phyloP scores from a whole-genome alignment of 2,329 filamentous ascomycete species.

The Byssoonygena ceratinophila region DNA sequence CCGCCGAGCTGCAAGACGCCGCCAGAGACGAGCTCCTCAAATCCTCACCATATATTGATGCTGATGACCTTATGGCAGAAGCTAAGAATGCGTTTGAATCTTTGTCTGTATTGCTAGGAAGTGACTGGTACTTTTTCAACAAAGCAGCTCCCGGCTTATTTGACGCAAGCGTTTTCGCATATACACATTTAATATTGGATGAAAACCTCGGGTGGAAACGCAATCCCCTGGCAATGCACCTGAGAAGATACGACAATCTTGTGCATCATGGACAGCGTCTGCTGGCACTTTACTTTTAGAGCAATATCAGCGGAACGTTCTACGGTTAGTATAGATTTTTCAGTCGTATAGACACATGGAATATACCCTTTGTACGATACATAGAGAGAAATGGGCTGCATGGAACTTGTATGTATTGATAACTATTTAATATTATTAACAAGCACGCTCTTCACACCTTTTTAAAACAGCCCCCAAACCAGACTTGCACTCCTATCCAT shows the following conservation, averaged over 20 bases:
- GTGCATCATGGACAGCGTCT: constrained; percentile 55
- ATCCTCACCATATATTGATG: constrained; percentile 44
- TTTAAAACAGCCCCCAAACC: constrained; percentile 44
- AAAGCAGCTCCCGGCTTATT: constrained; percentile 56
- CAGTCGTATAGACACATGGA: not conserved
- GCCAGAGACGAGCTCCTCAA: constrained; percentile 66
- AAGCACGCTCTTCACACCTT: constrained; percentile 17
- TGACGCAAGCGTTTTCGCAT: constrained; percentile 82
- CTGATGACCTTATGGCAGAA: constrained; percentile 48
- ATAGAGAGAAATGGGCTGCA: not conserved
- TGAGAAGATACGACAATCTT: constrained; percentile 52
- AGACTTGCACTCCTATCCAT: constrained; percentile 50
- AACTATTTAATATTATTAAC: not conserved
- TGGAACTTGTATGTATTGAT: not conserved
- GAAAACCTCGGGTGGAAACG: constrained; percentile 54
- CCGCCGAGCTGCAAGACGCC: constrained; percentile 58
- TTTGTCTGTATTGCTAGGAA: constrained; percentile 48
- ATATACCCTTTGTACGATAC: constrained; percentile 1
- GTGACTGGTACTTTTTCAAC: constrained; percentile 53
- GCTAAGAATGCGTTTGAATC: constrained; percentile 54
- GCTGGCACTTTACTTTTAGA: constrained; percentile 41
- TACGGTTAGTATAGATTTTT: not conserved
- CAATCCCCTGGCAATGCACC: constrained; percentile 45
- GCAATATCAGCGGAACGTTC: constrained; percentile 1
- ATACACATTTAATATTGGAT: constrained; percentile 69